Base-by-base conservation (phyloP, 257 asterid species). In the Petunia axillaris region DNA sequence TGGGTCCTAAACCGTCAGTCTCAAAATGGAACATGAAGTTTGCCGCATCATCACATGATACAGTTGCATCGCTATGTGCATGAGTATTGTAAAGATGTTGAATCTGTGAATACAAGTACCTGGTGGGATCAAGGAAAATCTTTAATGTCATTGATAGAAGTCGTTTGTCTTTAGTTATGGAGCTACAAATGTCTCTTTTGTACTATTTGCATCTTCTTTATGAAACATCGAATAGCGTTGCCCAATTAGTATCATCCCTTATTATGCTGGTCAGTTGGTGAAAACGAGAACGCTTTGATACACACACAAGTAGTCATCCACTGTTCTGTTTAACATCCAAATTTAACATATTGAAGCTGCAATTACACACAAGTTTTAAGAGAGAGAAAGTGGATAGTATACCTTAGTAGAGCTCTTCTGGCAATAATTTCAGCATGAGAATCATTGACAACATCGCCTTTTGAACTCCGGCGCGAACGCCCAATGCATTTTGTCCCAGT, bases 401-500 rank as follows among this genome's bases (percentile, higher is more conserved):
- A 95, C 99, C 98, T 90, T 43, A 94, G 84, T 10, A 96, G 93
- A 80, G 97, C 94, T 85, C 98, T 87, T 78, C 98, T 90, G 75
- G 98, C 95, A 7, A 94, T 87, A 52, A 94, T 87, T 88, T 94
- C 98, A 77, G 99, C 98, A 79, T 96, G 99, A 8, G 99, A 92
- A 85, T 94, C 98, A 83, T 94, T 94, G 15, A 94, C 92, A 54
- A 92, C 96, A 63, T 95, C 98, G 48, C 99, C 98, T 37, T 79
- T 85, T 10, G 81, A 85, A 77, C 90, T 90, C 88, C 93, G 88
- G 79, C 91, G 88, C 64, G 94, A 85, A 36, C 83, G 86, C 80
- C 97, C 98, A 4, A 94, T 79, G 87, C 99, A 96, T 83, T 96
- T 93, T 48, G 99, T 96, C 60, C 98, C 99, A 76, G 99, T 96